phyloP scores from a whole-genome alignment of 2,329 filamentous ascomycete genomes.

The Phaeosphaeriaceae sp. region DNA sequence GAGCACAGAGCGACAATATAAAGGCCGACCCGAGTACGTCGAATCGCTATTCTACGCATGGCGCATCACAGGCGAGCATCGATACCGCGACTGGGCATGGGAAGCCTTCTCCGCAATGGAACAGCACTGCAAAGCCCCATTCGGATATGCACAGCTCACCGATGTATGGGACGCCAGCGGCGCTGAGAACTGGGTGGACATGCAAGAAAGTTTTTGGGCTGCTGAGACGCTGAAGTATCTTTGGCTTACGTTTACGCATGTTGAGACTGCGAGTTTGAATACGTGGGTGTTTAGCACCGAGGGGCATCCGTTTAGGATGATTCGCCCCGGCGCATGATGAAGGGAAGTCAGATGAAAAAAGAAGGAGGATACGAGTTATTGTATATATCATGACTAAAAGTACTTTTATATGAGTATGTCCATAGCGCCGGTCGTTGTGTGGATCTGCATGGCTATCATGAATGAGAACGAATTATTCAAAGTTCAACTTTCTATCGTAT shows the following conservation, averaged over 20 bases:
- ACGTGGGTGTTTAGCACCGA: constrained; percentile 55
- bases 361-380: too few species aligned
- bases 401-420: too few species aligned
- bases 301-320: constrained; percentile 50
- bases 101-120: constrained; percentile 49
- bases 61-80: constrained; percentile 48
- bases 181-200: constrained; percentile 41
- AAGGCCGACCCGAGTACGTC: constrained; percentile 49
- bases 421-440: too few species aligned
- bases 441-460: too few species aligned
- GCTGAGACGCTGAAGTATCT: constrained; percentile 52
- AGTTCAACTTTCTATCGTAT: too few species aligned
- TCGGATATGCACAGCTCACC: constrained; percentile 46
- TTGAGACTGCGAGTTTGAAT: constrained; percentile 47
- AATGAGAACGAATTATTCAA: too few species aligned
- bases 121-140: constrained; percentile 46
- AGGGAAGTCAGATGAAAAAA: too few species aligned
- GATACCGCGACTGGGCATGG: constrained; percentile 52
- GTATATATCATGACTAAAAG: too few species aligned
- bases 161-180: constrained; percentile 43
- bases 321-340: constrained; percentile 6
- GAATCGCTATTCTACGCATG: constrained; percentile 51
- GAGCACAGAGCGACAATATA: constrained; percentile 40
- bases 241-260: constrained; percentile 48
- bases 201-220: constrained; percentile 49